phyloP scores from a whole-genome alignment of 2,329 filamentous ascomycete species.

The Aspergillus luchuensis region DNA sequence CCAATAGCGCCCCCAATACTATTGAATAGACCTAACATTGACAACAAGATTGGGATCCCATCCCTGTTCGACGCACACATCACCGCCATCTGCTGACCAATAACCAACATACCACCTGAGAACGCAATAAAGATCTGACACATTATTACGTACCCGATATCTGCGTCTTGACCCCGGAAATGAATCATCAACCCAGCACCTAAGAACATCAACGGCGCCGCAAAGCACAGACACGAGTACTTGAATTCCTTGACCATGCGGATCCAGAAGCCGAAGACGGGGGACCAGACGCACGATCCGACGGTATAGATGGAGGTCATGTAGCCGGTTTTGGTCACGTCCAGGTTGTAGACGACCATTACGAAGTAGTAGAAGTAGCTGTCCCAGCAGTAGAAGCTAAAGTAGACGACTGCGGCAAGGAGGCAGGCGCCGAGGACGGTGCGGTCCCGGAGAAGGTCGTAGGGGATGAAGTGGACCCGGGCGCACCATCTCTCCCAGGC shows the following conservation, averaged over 20 bases:
- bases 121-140: conserved; percentile 60
- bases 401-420: conserved; percentile 52
- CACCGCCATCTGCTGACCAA: conserved; percentile 60
- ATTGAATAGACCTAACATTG: conserved; percentile 38
- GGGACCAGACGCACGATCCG: conserved; percentile 54
- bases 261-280: conserved; percentile 54
- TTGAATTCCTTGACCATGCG: conserved; percentile 56
- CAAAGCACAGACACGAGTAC: conserved; percentile 53
- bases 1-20: conserved; percentile 43
- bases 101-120: conserved; percentile 56
- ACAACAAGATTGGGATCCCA: conserved; percentile 52
- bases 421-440: conserved; percentile 57
- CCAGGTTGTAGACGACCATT: conserved; percentile 55
- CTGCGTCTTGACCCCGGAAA: conserved; percentile 54
- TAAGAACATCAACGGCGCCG: conserved; percentile 54
- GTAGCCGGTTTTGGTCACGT: conserved; percentile 48
- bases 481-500: conserved; percentile 59
- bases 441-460: conserved; percentile 51
- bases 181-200: conserved; percentile 59
- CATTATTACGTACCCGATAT: conserved; percentile 56
- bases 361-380: conserved; percentile 58
- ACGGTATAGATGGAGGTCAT: conserved; percentile 56
- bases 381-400: conserved; percentile 58
- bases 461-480: conserved; percentile 57
- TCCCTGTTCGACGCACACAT: conserved; percentile 58